A percentile compares a stretch with the other conserved stretches of the same genome.
Conservation (phyloP, 1,139 yeast species). For the Pichia sp. region DNA sequence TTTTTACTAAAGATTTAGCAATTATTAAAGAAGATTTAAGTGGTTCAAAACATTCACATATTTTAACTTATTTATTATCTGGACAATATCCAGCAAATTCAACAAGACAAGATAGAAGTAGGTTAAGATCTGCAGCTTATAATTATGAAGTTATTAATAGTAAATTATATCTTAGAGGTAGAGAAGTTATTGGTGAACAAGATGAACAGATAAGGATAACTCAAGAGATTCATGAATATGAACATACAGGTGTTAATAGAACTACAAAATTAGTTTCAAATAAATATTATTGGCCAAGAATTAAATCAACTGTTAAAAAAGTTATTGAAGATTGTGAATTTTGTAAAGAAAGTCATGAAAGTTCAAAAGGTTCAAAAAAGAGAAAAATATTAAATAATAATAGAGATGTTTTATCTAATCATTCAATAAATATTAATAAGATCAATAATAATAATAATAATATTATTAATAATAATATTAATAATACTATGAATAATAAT, state of each 20-base stretch:
- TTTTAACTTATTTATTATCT: slow-evolving; percentile 71
- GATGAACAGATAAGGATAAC: slow-evolving; percentile 71
- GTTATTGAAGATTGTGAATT: slow-evolving; percentile 72
- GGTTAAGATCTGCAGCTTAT: slow-evolving; percentile 76
- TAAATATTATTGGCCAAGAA: slow-evolving; percentile 84
- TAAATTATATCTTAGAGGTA: slow-evolving; percentile 59
- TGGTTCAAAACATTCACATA: slow-evolving; percentile 64
- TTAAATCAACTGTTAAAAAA: slow-evolving; percentile 79
- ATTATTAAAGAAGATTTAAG: slow-evolving; percentile 31
- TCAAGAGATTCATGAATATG: slow-evolving; percentile 57
- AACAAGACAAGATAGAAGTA: slow-evolving; percentile 75
- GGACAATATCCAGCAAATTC: slow-evolving; percentile 83
- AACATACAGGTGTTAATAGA: slow-evolving; percentile 70
- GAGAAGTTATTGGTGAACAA: slow-evolving; percentile 76
- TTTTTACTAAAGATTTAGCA: slow-evolving; percentile 43
- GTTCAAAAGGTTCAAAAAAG: slow-evolving; percentile 17
- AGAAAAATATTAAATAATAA: neutral
- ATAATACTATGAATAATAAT: neutral
- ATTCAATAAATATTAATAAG: too few species aligned
- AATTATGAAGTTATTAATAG: slow-evolving; percentile 70
- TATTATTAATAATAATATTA: too few species aligned
- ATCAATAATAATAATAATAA: too few species aligned
- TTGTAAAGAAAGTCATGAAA: slow-evolving; percentile 46
- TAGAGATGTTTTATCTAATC: neutral
- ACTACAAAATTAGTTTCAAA: slow-evolving; percentile 76